Evolutionary conservation across 148 eudicot species (phyloP), one percentile per base, ranked within the genome.

Genomic region (Chenopodium album): DNA sequence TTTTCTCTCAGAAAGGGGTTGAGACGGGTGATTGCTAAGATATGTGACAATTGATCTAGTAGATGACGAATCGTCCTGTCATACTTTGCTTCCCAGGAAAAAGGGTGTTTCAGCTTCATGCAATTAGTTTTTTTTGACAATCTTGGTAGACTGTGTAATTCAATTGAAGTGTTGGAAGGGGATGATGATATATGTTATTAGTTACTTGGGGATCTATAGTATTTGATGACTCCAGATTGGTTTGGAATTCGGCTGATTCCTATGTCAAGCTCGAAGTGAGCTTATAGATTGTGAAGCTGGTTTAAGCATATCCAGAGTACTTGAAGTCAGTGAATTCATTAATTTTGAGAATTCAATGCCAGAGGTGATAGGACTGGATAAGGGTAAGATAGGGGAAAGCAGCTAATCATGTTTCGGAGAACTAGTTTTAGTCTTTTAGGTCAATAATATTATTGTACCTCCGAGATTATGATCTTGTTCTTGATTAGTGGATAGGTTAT

Each of bases 81-180:
- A 41, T 41, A 41, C 44, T 41, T 41, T 4, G 41, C 6, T 41
- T 7, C 44, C 8, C 44, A 41, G 44, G 44, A 41, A 34, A 34
- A 34, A 34, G 54, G 46, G 66, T 41, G n/a, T 46, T 62, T 71
- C 46, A 5, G 13, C 20, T 26, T 37, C 82, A 80, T 64, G 82
- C 78, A 80, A 19, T 29, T 19, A 80, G 73, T 4, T 17, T 44
- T 62, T 63, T n/a, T 26, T 32, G 52, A 20, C 62, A 46, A 31
- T 31, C 22, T 44, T 47, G 6, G 41, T 44, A 1, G 56, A 16
- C 16, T 5, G 50, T 5, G 50, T 28, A 17, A 9, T 9, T 69
- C 64, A 20, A 37, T 69, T 71, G 74, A 41, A 37, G 74, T 2
- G 76, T 73, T 7, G 46, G 20, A 20, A 44, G 37, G 34, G 16